Evolutionary conservation across 495 filamentous ascomycete genomes (phyloP).

Genomic region (Penicillium paradoxum): DNA sequence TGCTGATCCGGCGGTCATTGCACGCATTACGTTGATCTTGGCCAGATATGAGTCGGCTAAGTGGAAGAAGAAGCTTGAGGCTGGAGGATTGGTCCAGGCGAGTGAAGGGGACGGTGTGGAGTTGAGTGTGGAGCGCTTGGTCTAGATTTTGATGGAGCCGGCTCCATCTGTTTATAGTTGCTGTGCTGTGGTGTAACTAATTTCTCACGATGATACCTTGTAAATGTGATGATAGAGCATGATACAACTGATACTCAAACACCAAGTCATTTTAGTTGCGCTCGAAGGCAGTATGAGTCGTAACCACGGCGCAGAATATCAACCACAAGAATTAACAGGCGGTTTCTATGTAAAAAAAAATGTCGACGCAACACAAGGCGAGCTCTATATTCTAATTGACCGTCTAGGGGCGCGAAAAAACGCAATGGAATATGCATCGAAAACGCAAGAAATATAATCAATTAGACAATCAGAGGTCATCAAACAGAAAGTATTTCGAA

Average conservation of each 20-base stretch:
- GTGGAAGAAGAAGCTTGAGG: constrained; percentile 82
- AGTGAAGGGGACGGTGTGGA: constrained; percentile 21
- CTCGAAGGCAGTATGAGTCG: not conserved
- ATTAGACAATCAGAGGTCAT: not conserved
- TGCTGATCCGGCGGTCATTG: constrained; percentile 41
- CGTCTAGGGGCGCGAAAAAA: not conserved
- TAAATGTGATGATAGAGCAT: constrained; percentile 5
- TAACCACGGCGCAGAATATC: not conserved
- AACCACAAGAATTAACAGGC: not conserved
- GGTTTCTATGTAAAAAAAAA: not conserved
- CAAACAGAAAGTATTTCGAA: constrained; percentile 4
- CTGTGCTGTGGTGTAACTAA: not conserved
- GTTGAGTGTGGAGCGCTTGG: constrained; percentile 37
- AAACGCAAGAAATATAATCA: constrained; percentile 7
- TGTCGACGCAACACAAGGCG: not conserved
- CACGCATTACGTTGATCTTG: constrained; percentile 80
- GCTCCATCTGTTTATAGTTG: constrained; percentile 10
- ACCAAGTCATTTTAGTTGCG: not conserved
- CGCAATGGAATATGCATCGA: not conserved
- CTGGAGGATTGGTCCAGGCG: constrained; percentile 52
- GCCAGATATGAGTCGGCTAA: constrained; percentile 79
- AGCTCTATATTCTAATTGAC: constrained; percentile 2
- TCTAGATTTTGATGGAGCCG: constrained; percentile 25
- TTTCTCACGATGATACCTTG: constrained; percentile 12
- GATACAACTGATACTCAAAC: not conserved